Percentiles rank a stretch among this genome's conserved stretches.
These are phyloP conservation scores for Colletotrichum salicis DNA, from an alignment of 2,329 filamentous ascomycete species.

Conservation along the genomic window DNA sequence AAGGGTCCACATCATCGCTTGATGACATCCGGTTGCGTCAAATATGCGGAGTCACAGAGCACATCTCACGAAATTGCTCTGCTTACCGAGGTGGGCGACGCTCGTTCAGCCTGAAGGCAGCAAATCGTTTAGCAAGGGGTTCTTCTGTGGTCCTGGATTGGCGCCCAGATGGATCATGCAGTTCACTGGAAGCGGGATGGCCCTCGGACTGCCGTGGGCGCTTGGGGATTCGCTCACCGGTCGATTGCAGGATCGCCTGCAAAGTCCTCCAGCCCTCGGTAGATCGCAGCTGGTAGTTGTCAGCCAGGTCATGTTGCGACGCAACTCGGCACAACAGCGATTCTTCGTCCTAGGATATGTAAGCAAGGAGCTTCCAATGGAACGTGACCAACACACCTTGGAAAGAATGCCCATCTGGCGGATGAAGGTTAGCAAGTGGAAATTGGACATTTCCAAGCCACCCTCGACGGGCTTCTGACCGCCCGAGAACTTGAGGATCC, in stretches of 20 bases:
- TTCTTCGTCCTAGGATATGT: constrained; percentile 80
- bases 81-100: constrained; percentile 36
- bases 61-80: constrained; percentile 8
- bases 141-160: constrained; percentile 54
- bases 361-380: neutral
- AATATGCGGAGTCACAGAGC: neutral
- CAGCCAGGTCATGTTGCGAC: constrained; percentile 80
- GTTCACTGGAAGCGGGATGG: constrained; percentile 42
- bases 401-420: constrained; percentile 82
- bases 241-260: constrained; percentile 91
- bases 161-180: constrained; percentile 40
- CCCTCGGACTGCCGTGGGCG: constrained; percentile 61
- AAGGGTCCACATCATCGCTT: neutral
- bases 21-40: constrained; percentile 2
- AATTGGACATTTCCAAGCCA: constrained; percentile 83
- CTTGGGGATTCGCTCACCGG: constrained; percentile 95
- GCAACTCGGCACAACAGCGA: constrained; percentile 86
- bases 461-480: constrained; percentile 70
- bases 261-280: constrained; percentile 94
- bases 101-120: constrained; percentile 71
- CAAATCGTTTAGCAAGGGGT: constrained; percentile 74
- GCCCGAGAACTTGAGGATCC: constrained; percentile 72
- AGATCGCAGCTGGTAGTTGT: constrained; percentile 84
- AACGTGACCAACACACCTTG: constrained; percentile 71
- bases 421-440: constrained; percentile 92